Evolutionary conservation across 805 yeast species (phyloP).

Genomic region (Candida easanensis): DNA sequence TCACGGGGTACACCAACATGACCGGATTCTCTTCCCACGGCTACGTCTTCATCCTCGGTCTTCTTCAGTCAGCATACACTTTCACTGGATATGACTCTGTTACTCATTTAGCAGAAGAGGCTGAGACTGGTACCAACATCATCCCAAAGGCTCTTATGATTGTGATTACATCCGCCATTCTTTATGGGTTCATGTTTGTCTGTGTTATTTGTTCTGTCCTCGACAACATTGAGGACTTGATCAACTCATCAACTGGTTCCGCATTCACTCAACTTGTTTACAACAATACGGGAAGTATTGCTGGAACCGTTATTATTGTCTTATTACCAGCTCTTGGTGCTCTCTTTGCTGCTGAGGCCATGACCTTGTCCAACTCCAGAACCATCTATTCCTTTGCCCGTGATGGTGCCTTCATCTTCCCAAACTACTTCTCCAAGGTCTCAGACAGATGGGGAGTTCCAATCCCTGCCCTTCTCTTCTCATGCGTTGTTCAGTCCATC

Average conservation of each 20-base stretch:
- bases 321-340: slow-evolving; percentile 25
- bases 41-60: slow-evolving; percentile 27
- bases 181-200: slow-evolving; percentile 32
- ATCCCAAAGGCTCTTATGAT: slow-evolving; percentile 34
- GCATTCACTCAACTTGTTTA: slow-evolving; percentile 25
- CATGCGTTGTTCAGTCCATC: slow-evolving; percentile 25
- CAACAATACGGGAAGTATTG: slow-evolving; percentile 27
- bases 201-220: slow-evolving; percentile 30
- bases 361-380: slow-evolving; percentile 32
- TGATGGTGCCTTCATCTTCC: slow-evolving; percentile 34
- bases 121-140: slow-evolving; percentile 25
- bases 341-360: slow-evolving; percentile 26
- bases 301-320: slow-evolving; percentile 27
- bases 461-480: slow-evolving; percentile 28
- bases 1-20: slow-evolving; percentile 23
- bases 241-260: slow-evolving; percentile 24
- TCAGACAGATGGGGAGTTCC: slow-evolving; percentile 28
- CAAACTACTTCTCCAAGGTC: slow-evolving; percentile 28
- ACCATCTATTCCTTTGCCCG: slow-evolving; percentile 34
- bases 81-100: slow-evolving; percentile 35
- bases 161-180: slow-evolving; percentile 28
- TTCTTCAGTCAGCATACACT: slow-evolving; percentile 27
- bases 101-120: slow-evolving; percentile 35
- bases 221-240: slow-evolving; percentile 18
- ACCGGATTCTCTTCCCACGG: slow-evolving; percentile 27